Evolutionary conservation across 495 filamentous ascomycete species (phyloP).

Genomic region (Hypoxylon cercidicola): DNA sequence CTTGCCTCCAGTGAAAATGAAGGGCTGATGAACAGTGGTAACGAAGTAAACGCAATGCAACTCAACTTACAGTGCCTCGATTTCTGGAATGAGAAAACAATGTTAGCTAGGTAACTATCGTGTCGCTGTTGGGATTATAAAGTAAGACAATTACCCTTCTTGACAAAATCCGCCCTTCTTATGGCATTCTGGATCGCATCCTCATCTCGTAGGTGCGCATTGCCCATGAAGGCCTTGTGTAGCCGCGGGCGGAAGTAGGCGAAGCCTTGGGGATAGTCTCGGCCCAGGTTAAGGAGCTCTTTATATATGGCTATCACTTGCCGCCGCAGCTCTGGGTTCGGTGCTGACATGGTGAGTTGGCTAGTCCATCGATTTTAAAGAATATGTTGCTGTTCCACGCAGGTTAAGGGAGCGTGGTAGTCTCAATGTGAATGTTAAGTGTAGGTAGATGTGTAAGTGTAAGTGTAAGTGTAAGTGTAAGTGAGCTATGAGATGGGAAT

Average conservation of each 20-base stretch:
- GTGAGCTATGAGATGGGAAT: neutral
- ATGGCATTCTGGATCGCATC: conserved; percentile 80
- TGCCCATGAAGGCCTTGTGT: conserved; percentile 84
- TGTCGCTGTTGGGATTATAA: no score
- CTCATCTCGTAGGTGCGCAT: conserved; percentile 74
- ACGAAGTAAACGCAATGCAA: neutral
- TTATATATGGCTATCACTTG: conserved; percentile 94
- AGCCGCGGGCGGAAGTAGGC: conserved; percentile 82
- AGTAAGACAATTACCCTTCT: conserved; percentile 70
- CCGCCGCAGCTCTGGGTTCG: conserved; percentile 69
- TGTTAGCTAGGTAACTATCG: neutral
- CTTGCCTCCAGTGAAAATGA: neutral
- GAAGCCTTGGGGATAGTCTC: conserved; percentile 88
- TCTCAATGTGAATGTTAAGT: neutral
- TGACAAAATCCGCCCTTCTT: conserved; percentile 83
- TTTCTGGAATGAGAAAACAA: conserved; percentile 62
- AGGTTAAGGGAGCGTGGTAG: neutral
- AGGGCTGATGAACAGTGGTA: neutral
- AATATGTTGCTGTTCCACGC: neutral
- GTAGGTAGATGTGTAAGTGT: neutral
- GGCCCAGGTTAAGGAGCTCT: conserved; percentile 88
- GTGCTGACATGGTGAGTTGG: conserved; percentile 24
- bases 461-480: neutral
- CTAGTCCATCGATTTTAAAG: conserved; percentile 5
- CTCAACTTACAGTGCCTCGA: conserved; percentile 86